A percentile compares a stretch with the other conserved stretches of the same genome.
Evolutionary conservation across 352 stramenopile species (phyloP).

Genomic region (Chrysophaeum taylorii): DNA sequence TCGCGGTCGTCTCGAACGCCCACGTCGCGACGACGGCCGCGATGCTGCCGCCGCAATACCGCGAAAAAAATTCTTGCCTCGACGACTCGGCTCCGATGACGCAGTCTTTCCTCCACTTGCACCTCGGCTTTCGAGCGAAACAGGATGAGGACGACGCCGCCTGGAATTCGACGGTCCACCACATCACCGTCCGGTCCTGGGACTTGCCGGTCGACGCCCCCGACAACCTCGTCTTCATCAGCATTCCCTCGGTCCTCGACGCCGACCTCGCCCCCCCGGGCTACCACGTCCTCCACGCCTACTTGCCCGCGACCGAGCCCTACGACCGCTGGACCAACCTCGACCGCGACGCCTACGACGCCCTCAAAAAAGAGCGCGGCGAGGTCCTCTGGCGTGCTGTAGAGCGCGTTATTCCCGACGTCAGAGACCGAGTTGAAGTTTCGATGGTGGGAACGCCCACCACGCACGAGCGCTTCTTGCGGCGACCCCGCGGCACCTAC

Average conservation of each 20-base stretch:
- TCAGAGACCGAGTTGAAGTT: slow-evolving; percentile 38
- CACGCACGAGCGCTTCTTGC: slow-evolving; percentile 60
- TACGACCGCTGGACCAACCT: slow-evolving; percentile 46
- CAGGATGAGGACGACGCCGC: slow-evolving; percentile 35
- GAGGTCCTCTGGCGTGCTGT: slow-evolving; percentile 46
- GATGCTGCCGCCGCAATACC: slow-evolving; percentile 8
- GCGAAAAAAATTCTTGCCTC: background rate
- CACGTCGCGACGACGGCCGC: slow-evolving; percentile 44
- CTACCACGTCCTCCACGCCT: slow-evolving; percentile 53
- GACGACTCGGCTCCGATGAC: slow-evolving; percentile 40
- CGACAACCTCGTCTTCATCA: slow-evolving; percentile 53
- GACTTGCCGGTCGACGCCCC: slow-evolving; percentile 41
- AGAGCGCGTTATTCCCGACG: slow-evolving; percentile 60
- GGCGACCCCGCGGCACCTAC: slow-evolving; percentile 48
- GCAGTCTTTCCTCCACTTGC: slow-evolving; percentile 60
- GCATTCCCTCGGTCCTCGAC: slow-evolving; percentile 57
- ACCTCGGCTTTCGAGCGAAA: slow-evolving; percentile 49
- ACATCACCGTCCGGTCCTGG: slow-evolving; percentile 56
- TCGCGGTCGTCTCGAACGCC: slow-evolving; percentile 53
- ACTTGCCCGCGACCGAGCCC: slow-evolving; percentile 52
- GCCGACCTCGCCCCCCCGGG: slow-evolving; percentile 41
- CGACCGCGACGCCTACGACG: slow-evolving; percentile 46
- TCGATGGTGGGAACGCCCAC: slow-evolving; percentile 52
- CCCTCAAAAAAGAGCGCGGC: slow-evolving; percentile 49
- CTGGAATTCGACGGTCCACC: too few relatives aligned